Evolutionary conservation across 345 rosid genomes (phyloP), one percentile per base, ranked within the genome.

Genomic region (Syzygium aqueum): DNA sequence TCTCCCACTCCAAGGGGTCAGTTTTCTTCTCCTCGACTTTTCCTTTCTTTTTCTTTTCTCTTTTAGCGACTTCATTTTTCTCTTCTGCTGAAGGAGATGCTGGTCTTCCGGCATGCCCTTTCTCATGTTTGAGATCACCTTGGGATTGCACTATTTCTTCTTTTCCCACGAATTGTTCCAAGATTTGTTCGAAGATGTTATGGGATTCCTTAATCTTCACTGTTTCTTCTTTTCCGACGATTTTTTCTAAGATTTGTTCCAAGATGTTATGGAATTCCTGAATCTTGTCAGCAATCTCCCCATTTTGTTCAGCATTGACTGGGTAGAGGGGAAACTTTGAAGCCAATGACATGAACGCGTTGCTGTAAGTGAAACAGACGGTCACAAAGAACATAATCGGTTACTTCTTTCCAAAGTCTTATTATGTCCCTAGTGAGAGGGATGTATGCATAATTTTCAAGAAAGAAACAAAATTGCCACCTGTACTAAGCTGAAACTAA

Each of bases 311-410:
- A 43, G 28, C 54, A 50, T 40, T 65, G 78, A 78, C 33, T 56
- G 78, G 12, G 53, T 86, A 8, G 78, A 73, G 8, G 0, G 94
- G 94, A 88, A 88, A 96, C 51, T 85, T 93, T 59, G 94, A 90
- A 43, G 90, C 95, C 49, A 95, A 93, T 11, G 89, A 57, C 90
- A 95, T 91, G 85, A 88, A 96, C 5, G 94, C 95, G 53, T 90
- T 85, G 89, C 97, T 94, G 92, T 28, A 51, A 8, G 23, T 11
- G 57, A 52, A 51, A 22, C 33, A n/a, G 8, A 52, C 30, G 7
- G 7, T 30, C 52, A 12, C 12, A 25, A 15, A 80, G 11, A n/a
- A 17, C 23, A 37, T 59, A 19, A 33, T 14, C 8, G 21, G 2
- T 57, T 46, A 19, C 21, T 21, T 84, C n/a, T 21, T n/a, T 84